Evolutionary conservation across 768 basidiomycete genomes (phyloP).

Genomic region (Exsudoporus frostii): DNA sequence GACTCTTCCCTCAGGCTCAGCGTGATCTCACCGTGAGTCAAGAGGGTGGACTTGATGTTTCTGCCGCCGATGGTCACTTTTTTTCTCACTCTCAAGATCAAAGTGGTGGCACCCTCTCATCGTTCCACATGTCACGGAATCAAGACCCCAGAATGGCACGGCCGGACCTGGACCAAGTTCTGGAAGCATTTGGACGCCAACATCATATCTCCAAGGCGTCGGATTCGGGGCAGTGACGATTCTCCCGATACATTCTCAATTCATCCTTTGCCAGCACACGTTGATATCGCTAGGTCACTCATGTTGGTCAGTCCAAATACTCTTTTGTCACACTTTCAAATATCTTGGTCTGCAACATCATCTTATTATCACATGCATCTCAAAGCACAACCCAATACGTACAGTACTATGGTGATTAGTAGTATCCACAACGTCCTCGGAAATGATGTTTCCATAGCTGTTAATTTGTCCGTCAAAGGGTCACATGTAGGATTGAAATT

Average conservation of each 20-base stretch:
- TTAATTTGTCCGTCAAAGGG: neutral
- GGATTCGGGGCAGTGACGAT: neutral
- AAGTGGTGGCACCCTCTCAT: constrained; percentile 2
- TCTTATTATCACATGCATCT: neutral
- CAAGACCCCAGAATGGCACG: constrained; percentile 4
- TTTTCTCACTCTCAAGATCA: constrained; percentile 9
- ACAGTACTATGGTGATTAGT: neutral
- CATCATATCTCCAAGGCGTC: neutral
- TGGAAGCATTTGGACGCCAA: neutral
- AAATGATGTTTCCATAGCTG: constrained; percentile 5
- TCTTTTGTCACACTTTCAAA: neutral
- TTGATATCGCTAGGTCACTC: neutral
- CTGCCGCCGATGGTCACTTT: neutral
- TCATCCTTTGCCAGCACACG: neutral
- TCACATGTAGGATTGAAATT: constrained; percentile 2
- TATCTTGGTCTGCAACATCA: neutral
- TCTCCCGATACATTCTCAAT: neutral
- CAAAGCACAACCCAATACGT: neutral
- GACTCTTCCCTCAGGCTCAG: neutral
- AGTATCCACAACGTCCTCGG: constrained; percentile 10
- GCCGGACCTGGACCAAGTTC: neutral
- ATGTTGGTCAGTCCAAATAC: neutral
- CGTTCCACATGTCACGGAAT: constrained; percentile 9
- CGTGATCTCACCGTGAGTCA: neutral
- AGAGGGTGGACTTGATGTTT: neutral